Evolutionary conservation across 768 basidiomycete species (phyloP).

Genomic region (Leccinellum albellum): DNA sequence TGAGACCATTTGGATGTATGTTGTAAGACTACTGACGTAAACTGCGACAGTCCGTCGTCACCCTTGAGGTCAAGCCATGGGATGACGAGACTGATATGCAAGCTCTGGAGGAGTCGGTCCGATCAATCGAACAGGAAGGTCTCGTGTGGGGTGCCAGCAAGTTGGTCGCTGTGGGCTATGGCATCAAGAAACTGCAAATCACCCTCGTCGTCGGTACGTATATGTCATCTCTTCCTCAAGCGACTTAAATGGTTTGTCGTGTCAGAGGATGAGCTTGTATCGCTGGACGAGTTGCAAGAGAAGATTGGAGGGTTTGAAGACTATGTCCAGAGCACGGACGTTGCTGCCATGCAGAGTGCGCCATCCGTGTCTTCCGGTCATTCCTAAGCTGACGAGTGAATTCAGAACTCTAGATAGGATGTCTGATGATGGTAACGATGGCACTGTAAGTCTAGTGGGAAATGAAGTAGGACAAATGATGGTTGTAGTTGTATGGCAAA

Average conservation of each 20-base stretch:
- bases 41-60: constrained; percentile 86
- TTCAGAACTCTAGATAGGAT: constrained; percentile 21
- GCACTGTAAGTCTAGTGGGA: constrained; percentile 9
- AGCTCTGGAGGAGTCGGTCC: constrained; percentile 76
- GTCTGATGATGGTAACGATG: not conserved
- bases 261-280: constrained; percentile 92
- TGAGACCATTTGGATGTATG: constrained; percentile 13
- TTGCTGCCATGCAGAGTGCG: constrained; percentile 91
- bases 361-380: not conserved
- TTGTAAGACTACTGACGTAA: constrained; percentile 10
- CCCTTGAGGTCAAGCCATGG: constrained; percentile 98
- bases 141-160: constrained; percentile 96
- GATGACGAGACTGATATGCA: constrained; percentile 99
- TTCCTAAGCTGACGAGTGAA: constrained; percentile 1
- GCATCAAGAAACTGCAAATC: constrained; percentile 89
- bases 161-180: constrained; percentile 88
- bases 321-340: constrained; percentile 85
- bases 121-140: constrained; percentile 84
- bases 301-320: constrained; percentile 82
- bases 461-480: constrained; percentile 2
- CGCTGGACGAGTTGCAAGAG: constrained; percentile 91
- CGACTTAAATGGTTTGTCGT: not conserved
- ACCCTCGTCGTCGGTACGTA: constrained; percentile 55
- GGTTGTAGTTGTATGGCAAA: constrained; percentile 7
- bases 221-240: not conserved